Conservation (phyloP, 768 basidiomycete genomes). For the Suillus ampliporus region DNA sequence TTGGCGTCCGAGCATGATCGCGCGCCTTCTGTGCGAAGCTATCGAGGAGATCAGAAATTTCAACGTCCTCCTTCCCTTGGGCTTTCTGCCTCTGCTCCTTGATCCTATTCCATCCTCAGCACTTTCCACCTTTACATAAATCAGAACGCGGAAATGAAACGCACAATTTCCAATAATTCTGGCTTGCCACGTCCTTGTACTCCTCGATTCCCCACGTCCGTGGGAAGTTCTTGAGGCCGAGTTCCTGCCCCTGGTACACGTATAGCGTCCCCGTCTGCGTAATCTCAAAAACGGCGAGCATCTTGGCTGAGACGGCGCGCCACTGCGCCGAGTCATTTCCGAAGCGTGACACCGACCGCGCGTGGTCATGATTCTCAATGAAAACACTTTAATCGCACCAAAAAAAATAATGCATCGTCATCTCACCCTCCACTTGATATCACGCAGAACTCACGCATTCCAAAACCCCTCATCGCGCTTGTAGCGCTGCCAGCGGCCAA, state of each 20-base stretch:
- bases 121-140: neutral
- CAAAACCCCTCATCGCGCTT: conserved; percentile 66
- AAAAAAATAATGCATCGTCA: conserved; percentile 1
- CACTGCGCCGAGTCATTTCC: conserved; percentile 63
- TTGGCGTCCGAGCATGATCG: conserved; percentile 73
- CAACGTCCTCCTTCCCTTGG: conserved; percentile 46
- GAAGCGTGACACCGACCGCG: conserved; percentile 68
- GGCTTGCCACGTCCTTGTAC: conserved; percentile 71
- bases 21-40: conserved; percentile 65
- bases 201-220: conserved; percentile 69
- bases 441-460: conserved; percentile 55
- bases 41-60: conserved; percentile 67
- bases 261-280: conserved; percentile 71
- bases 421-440: neutral
- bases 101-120: conserved; percentile 35
- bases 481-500: conserved; percentile 59
- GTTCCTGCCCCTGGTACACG: conserved; percentile 78
- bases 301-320: conserved; percentile 64
- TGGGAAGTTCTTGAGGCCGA: conserved; percentile 70
- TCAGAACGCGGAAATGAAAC: conserved; percentile 23
- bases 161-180: conserved; percentile 63
- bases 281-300: conserved; percentile 65
- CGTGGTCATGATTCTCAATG: conserved; percentile 75
- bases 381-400: conserved; percentile 48
- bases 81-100: conserved; percentile 41